These are phyloP conservation scores for Chalciporus sphaerocephalus DNA, from an alignment of 768 basidiomycete species.

Conservation along the genomic window DNA sequence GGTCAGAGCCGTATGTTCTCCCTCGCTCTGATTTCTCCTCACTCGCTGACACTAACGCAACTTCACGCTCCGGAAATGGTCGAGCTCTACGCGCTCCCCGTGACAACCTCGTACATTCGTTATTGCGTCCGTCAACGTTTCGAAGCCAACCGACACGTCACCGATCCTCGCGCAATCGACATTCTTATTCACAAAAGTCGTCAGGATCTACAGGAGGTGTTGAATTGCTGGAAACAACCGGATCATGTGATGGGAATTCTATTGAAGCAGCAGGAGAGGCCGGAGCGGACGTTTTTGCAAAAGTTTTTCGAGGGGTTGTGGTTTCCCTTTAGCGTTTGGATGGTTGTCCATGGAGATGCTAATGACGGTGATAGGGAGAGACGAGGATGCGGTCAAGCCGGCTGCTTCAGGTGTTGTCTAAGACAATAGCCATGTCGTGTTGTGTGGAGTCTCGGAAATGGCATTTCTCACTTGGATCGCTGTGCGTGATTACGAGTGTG, in stretches of 20 bases:
- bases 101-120: conserved; percentile 73
- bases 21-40: background rate
- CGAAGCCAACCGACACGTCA: conserved; percentile 78
- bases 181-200: conserved; percentile 78
- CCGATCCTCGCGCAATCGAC: conserved; percentile 80
- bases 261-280: conserved; percentile 45
- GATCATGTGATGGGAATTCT: conserved; percentile 76
- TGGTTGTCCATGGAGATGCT: background rate
- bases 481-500: background rate
- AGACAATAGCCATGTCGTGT: background rate
- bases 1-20: conserved; percentile 79
- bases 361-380: conserved; percentile 48
- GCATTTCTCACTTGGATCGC: background rate
- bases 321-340: background rate
- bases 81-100: conserved; percentile 73
- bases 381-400: conserved; percentile 67
- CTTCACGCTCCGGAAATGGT: conserved; percentile 90
- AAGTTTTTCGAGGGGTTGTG: conserved; percentile 78
- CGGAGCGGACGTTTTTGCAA: conserved; percentile 64
- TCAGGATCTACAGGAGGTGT: conserved; percentile 89
- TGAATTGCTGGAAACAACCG: conserved; percentile 91
- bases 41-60: background rate
- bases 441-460: conserved; percentile 3
- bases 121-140: conserved; percentile 82
- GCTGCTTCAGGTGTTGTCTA: conserved; percentile 50